Evolutionary conservation across 371 early-diverging fungal genomes (phyloP), one percentile per base, ranked within the genome.

Genomic region (Mortierella sp.): DNA sequence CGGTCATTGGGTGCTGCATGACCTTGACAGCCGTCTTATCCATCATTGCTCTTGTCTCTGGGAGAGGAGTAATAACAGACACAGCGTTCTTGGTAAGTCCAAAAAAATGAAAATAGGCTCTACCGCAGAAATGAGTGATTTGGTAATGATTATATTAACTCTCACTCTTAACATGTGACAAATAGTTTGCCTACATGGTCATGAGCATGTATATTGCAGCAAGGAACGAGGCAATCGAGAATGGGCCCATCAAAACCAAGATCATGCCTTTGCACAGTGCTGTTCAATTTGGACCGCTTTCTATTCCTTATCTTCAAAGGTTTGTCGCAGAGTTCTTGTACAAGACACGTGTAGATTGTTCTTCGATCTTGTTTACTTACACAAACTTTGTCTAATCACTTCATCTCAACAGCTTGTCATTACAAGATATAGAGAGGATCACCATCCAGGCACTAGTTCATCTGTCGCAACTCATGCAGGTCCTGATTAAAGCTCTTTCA

Each of bases 191-290:
- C 2, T 78, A 78, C 47, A 78, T 78, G 72, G 78, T 78, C n/a
- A 72, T 78, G 69, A 78, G 69, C 56, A 78, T 78, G 78, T 78
- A 78, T 12, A 78, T 78, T 45, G 78, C 78, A n/a, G 78, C 78
- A 7, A 78, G 78, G 49, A 78, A 78, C 59, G 78, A 78, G 62
- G 72, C 73, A 8, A 68, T 78, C 17, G 78, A 78, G 43, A 72
- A 66, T 23, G 66, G 66, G 15, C 78, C 72, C 13, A 19, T 55
- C 31, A 72, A 72, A 66, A 60, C 61, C 56, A 71, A 35, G 61
- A 69, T 78, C 35, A 78, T 78, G 78, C 78, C 78, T 47, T 45
- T 72, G 57, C 78, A 78, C 35, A 72, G 69, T 28, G 78, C 78
- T 29, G 56, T 78, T 19, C 66, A 78, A 40, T 72, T 72, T 64